Evolutionary conservation across 306 rosid genomes (phyloP).

Genomic region (Inga laurina): DNA sequence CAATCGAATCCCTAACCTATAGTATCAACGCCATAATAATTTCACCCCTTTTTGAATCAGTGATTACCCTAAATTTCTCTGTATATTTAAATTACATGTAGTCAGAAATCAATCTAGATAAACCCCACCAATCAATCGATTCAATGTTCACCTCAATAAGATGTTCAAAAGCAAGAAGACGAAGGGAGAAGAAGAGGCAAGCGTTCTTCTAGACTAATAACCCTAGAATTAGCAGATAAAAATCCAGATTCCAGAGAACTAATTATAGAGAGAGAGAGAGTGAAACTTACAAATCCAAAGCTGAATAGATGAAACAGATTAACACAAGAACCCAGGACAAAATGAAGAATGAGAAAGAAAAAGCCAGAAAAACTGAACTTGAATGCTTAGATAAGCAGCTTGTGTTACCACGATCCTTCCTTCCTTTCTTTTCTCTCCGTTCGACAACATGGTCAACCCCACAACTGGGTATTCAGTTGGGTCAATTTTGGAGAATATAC

Average conservation of each 20-base stretch:
- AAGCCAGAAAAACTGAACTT: conserved; percentile 18
- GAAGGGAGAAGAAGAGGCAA: too few species aligned
- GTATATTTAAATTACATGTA: not conserved
- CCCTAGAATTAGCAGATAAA: conserved; percentile 21
- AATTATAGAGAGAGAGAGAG: not conserved
- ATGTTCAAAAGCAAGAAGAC: not conserved
- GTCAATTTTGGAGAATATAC: conserved; percentile 25
- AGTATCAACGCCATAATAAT: not conserved
- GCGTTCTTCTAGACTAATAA: conserved; percentile 4
- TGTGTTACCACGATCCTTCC: conserved; percentile 11
- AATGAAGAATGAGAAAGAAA: conserved; percentile 35
- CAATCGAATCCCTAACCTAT: not conserved
- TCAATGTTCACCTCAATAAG: conserved; percentile 7
- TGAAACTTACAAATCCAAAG: conserved; percentile 45
- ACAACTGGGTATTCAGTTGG: not conserved
- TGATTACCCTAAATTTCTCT: conserved; percentile 23
- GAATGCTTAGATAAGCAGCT: conserved; percentile 43
- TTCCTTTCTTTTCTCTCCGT: not conserved
- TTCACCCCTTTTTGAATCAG: not conserved
- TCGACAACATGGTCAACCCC: conserved; percentile 45
- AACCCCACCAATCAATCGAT: conserved; percentile 13
- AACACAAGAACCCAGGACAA: not conserved
- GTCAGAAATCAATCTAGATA: conserved; percentile 23
- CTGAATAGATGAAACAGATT: conserved; percentile 14
- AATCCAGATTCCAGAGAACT: conserved; percentile 13